Evolutionary conservation across 2,329 filamentous ascomycete genomes (phyloP).

Genomic region (Penicillium sp.): DNA sequence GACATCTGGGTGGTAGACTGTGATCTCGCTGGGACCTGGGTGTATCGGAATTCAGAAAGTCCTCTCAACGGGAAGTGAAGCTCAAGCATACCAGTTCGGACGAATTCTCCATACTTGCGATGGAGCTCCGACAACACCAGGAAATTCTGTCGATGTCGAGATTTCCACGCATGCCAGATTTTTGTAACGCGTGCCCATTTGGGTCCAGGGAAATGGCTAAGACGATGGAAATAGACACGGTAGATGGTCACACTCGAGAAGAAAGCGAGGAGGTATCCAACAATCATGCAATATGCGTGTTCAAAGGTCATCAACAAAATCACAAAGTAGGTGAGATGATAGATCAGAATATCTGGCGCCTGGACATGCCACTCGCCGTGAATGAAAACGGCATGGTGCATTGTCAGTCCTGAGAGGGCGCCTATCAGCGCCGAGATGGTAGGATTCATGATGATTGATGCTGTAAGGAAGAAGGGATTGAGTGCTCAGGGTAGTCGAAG

Average conservation of each 20-base stretch:
- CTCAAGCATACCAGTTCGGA: conserved; percentile 36
- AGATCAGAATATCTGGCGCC: conserved; percentile 19
- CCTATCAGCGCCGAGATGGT: conserved; percentile 1
- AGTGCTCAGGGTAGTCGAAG: not conserved
- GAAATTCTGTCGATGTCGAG: conserved; percentile 35
- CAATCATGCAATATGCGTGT: conserved; percentile 5
- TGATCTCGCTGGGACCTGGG: conserved; percentile 22
- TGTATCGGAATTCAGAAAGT: not conserved
- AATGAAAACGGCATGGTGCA: conserved; percentile 19
- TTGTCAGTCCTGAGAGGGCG: conserved; percentile 1
- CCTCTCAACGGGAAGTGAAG: not conserved
- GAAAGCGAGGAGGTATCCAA: conserved; percentile 13
- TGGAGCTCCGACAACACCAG: conserved; percentile 36
- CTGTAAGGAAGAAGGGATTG: not conserved
- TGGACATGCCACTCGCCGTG: conserved; percentile 26
- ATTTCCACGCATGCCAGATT: conserved; percentile 40
- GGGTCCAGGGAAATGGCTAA: conserved; percentile 46
- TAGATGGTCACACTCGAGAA: conserved; percentile 45
- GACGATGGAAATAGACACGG: conserved; percentile 46
- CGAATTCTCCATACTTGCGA: conserved; percentile 39
- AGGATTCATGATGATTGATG: not conserved
- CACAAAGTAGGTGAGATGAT: conserved; percentile 13
- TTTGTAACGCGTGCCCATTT: conserved; percentile 43
- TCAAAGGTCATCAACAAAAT: not conserved
- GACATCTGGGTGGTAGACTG: conserved; percentile 24